phyloP scores from a whole-genome alignment of 495 filamentous ascomycete genomes.

The Umbilicaria muhlenbergii region DNA sequence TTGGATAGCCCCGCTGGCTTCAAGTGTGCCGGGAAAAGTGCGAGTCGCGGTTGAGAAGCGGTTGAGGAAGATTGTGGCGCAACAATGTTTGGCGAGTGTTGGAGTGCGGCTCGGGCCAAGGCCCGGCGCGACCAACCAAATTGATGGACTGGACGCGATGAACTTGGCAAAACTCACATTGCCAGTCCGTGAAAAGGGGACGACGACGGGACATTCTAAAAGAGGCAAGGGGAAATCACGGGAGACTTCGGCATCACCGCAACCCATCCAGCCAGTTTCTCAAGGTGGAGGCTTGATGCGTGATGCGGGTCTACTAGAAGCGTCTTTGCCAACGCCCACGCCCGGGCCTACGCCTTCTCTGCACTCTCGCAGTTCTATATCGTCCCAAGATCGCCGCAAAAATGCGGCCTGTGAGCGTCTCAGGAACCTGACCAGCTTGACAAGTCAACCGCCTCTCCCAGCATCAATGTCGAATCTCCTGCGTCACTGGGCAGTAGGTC shows the following conservation, averaged over 20 bases:
- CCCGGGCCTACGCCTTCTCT: slow-evolving; percentile 5
- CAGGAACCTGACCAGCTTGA: slow-evolving; percentile 19
- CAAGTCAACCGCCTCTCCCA: slow-evolving; percentile 12
- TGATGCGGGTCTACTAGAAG: slow-evolving; percentile 5
- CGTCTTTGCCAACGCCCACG: slow-evolving; percentile 1
- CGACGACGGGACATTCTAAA: not conserved
- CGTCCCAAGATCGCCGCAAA: slow-evolving; percentile 1
- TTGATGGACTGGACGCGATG: not conserved
- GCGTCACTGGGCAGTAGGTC: slow-evolving; percentile 26
- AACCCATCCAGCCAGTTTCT: not conserved
- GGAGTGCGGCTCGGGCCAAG: not conserved
- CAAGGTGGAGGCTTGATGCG: not conserved
- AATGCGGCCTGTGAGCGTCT: slow-evolving; percentile 15
- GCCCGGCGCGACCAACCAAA: not conserved
- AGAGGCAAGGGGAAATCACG: too few relatives aligned
- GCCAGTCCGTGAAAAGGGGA: not conserved
- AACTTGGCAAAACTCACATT: not conserved
- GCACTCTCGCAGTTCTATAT: slow-evolving; percentile 3
- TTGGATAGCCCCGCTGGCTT: slow-evolving; percentile 24
- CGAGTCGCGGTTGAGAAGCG: slow-evolving; percentile 27
- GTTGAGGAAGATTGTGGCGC: slow-evolving; percentile 23
- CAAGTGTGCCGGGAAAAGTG: slow-evolving; percentile 20
- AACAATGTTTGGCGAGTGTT: slow-evolving; percentile 22
- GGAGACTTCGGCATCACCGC: too few relatives aligned
- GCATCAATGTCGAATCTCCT: slow-evolving; percentile 21